Evolutionary conservation across 148 eudicot genomes (phyloP), one percentile per base, ranked within the genome.

Genomic region (Camellia lanceoleosa): DNA sequence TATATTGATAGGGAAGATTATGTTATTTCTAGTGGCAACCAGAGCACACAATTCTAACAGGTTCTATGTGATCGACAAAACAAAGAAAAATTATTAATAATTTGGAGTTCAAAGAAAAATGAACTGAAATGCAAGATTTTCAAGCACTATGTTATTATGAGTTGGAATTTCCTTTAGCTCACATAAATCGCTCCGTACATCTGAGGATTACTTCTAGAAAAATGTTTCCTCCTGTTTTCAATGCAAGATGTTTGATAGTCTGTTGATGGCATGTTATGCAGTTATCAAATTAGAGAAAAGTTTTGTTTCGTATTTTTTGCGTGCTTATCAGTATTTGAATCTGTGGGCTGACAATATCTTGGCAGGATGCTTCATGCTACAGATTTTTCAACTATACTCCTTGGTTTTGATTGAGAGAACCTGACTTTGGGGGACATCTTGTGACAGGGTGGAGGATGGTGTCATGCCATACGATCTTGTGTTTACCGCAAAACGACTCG

Each of bases 361-460:
- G 20, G 71, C 18, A 11, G 41, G n/a, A 5, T 51, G 68, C 14
- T 64, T 76, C 79, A n/a, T 61, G 18, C 69, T 75, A 55, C 42
- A 60, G 19, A 60, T 75, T 15, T 63, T 62, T 58, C 38, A 19
- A 60, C 58, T 80, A 4, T 19, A 30, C 38, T 52, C 65, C 46
- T 16, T 2, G n/a, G 12, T 66, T 42, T 47, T 70, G 16, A 61
- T 11, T 15, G 42, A 60, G n/a, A n/a, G 76, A 43, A 60, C 14
- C 63, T 60, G 74, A 74, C 54, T 56, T 55, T 65, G n/a, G 46
- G 68, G 44, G 46, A 58, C 23, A 60, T 73, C 51, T 76, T 83
- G 46, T 88, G 71, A 81, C 88, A 96, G 99, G 99, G 99, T 80
- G 99, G 99, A 85, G 99, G 99, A 74, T 96, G 99, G 99, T 96